Conservation (phyloP, 2,329 filamentous ascomycete species). For the Lasiodiplodia sp. region DNA sequence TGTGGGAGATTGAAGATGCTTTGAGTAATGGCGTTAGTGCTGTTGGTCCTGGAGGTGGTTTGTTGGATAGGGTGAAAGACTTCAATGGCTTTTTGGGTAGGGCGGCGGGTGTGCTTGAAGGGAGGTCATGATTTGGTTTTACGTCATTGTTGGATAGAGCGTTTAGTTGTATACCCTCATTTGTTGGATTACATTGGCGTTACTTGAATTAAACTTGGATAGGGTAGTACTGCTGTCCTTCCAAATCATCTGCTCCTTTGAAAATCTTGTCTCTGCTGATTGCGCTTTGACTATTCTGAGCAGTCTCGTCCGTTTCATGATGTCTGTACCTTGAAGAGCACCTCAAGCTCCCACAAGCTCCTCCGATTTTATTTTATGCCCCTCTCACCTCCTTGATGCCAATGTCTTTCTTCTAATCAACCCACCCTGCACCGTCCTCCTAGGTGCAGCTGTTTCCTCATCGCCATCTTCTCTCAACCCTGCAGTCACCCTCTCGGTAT, state of each 20-base stretch:
- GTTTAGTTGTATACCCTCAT: constrained; percentile 9
- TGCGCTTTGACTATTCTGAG: no score
- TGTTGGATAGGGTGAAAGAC: constrained; percentile 40
- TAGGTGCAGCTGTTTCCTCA: not conserved
- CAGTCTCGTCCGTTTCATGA: no score
- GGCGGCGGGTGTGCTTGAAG: constrained; percentile 46
- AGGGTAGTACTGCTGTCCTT: no score
- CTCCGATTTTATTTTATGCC: not conserved
- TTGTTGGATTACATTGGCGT: not conserved
- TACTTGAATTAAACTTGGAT: not conserved
- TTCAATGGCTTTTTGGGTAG: constrained; percentile 46
- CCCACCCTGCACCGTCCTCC: not conserved
- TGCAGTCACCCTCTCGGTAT: not conserved
- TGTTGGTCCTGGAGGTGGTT: constrained; percentile 43
- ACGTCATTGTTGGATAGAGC: not conserved
- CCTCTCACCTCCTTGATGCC: not conserved
- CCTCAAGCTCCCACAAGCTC: no score
- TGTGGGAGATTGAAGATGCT: constrained; percentile 34
- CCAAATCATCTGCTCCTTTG: no score
- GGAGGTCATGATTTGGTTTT: constrained; percentile 32
- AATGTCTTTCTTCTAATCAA: constrained; percentile 59
- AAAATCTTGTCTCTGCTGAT: no score
- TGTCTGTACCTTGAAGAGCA: no score
- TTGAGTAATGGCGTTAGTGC: constrained; percentile 40
- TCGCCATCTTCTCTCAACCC: not conserved